phyloP scores from a whole-genome alignment of 2,329 filamentous ascomycete species.

The Claviceps sp. region DNA sequence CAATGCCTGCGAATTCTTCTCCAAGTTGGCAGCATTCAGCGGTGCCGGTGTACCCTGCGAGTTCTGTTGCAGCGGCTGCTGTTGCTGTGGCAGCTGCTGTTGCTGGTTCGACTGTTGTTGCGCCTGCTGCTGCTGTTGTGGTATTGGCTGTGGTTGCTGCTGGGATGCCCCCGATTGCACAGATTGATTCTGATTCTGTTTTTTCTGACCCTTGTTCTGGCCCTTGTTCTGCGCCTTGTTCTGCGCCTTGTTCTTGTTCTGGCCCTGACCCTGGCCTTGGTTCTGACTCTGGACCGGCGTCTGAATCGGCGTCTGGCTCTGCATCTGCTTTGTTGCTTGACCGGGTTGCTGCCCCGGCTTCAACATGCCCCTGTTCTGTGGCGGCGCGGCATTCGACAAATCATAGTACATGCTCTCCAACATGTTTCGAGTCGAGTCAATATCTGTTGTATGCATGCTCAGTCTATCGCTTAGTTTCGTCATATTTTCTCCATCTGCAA shows the following conservation, averaged over 20 bases:
- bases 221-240: no score
- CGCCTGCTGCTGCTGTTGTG: conserved; percentile 17
- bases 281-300: no score
- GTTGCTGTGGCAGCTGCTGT: conserved; percentile 14
- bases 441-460: conserved; percentile 36
- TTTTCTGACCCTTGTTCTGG: no score
- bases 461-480: conserved; percentile 32
- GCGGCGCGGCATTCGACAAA: conserved; percentile 19
- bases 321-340: conserved; percentile 11
- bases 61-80: conserved; percentile 12
- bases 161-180: conserved; percentile 7
- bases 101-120: conserved; percentile 4
- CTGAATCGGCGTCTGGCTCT: no score
- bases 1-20: conserved; percentile 36
- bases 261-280: no score
- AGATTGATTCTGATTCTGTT: conserved; percentile 12
- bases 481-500: conserved; percentile 34
- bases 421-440: conserved; percentile 35
- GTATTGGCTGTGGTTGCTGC: conserved; percentile 18
- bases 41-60: conserved; percentile 17
- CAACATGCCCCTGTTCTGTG: conserved; percentile 11
- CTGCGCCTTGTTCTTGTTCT: no score
- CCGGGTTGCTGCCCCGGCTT: conserved; percentile 12
- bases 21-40: conserved; percentile 34
- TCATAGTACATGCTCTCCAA: conserved; percentile 41